Conservation (phyloP, 257 asterid species). For the Salvia hispanica region DNA sequence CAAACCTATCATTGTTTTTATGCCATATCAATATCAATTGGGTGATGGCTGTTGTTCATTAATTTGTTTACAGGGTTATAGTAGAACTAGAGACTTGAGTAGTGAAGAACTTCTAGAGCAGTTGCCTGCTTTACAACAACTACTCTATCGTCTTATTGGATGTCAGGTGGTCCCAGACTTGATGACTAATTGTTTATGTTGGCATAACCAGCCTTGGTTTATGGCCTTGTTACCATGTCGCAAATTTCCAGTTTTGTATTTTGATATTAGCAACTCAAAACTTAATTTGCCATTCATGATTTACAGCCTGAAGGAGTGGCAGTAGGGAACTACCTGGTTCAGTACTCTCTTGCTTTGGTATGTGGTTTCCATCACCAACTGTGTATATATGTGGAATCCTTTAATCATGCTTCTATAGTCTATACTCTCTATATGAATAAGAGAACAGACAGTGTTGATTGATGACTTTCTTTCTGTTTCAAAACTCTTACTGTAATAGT, state of each 20-base stretch:
- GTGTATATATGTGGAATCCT: neutral
- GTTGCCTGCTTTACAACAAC: conserved; percentile 88
- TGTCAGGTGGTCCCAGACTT: conserved; percentile 68
- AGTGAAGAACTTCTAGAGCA: conserved; percentile 86
- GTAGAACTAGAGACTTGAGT: conserved; percentile 82
- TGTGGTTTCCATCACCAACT: conserved; percentile 30
- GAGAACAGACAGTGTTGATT: neutral
- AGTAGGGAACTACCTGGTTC: conserved; percentile 69
- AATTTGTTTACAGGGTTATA: conserved; percentile 54
- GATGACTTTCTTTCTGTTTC: neutral
- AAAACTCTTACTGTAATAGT: neutral
- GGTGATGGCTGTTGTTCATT: conserved; percentile 25
- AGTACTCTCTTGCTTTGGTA: conserved; percentile 93
- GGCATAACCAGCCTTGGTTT: conserved; percentile 16
- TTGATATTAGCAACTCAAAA: neutral
- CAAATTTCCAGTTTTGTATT: conserved; percentile 3
- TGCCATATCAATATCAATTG: neutral
- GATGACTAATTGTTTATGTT: neutral
- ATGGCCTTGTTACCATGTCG: conserved; percentile 2
- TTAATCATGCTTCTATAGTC: neutral
- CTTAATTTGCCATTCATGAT: conserved; percentile 24
- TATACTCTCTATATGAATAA: neutral
- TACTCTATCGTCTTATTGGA: conserved; percentile 82
- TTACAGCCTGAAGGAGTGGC: conserved; percentile 98
- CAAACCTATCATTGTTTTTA: neutral